Evolutionary conservation across 495 filamentous ascomycete genomes (phyloP).

Genomic region (Glonium stellatum): DNA sequence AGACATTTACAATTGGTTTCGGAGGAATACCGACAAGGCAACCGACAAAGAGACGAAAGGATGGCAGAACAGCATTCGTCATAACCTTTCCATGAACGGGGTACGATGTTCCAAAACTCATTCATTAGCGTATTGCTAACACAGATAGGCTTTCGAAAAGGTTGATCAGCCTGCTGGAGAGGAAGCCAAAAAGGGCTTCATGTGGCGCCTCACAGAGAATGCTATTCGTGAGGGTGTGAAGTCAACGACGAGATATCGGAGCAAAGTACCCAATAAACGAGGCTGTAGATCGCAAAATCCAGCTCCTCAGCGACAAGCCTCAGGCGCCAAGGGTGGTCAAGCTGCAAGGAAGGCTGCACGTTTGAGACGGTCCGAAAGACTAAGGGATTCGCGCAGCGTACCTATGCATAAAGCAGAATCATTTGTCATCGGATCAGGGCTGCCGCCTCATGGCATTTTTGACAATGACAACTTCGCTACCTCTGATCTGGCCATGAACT

Average conservation of each 20-base stretch:
- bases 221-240: constrained; percentile 57
- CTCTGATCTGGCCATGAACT: constrained; percentile 10
- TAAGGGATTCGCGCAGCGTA: constrained; percentile 5
- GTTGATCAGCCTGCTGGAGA: constrained; percentile 43
- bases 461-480: constrained; percentile 2
- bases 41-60: constrained; percentile 53
- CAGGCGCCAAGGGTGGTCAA: constrained; percentile 52
- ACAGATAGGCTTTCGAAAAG: constrained; percentile 57
- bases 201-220: constrained; percentile 61
- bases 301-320: constrained; percentile 45
- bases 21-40: constrained; percentile 68
- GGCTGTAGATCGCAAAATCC: constrained; percentile 38
- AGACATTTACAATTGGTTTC: constrained; percentile 88
- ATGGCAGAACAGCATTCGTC: constrained; percentile 96
- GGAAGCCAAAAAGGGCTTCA: constrained; percentile 51
- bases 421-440: constrained; percentile 5
- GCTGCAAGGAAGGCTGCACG: constrained; percentile 36
- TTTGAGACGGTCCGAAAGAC: constrained; percentile 19
- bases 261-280: constrained; percentile 46
- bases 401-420: constrained; percentile 12
- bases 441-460: constrained; percentile 1
- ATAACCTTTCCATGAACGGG: constrained; percentile 94
- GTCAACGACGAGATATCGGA: constrained; percentile 69
- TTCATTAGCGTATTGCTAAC: constrained; percentile 4
- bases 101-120: constrained; percentile 48